Percentiles rank a stretch among this genome's conserved stretches.
These are phyloP conservation scores for Teunomyces gatunensis DNA, from an alignment of 805 yeast genomes.

Conservation along the genomic window DNA sequence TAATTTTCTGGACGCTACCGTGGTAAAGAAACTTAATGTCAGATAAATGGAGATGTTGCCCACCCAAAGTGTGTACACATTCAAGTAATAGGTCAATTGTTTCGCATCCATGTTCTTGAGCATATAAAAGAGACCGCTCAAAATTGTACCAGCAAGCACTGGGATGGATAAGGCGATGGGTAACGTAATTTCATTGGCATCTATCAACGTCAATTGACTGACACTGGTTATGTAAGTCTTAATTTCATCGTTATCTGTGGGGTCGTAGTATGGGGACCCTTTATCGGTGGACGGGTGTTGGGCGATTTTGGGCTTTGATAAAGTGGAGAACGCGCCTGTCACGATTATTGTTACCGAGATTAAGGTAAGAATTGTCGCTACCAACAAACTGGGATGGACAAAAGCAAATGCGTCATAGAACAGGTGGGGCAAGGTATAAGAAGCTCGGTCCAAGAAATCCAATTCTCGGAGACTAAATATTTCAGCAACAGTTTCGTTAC, in stretches of 20 bases:
- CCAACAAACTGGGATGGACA: not conserved
- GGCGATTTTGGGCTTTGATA: constrained; percentile 24
- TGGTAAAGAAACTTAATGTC: constrained; percentile 22
- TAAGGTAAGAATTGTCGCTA: not conserved
- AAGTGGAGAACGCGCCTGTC: constrained; percentile 9
- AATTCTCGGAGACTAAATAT: not conserved
- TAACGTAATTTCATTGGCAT: constrained; percentile 9
- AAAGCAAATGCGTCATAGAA: not conserved
- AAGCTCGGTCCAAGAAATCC: not conserved
- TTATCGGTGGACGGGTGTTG: constrained; percentile 18
- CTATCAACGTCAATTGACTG: constrained; percentile 8
- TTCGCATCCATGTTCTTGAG: constrained; percentile 30
- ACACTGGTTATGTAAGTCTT: constrained; percentile 8
- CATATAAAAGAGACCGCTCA: constrained; percentile 37
- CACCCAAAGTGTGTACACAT: constrained; percentile 31
- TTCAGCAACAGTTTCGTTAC: not conserved
- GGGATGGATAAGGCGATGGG: constrained; percentile 43
- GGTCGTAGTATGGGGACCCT: constrained; percentile 15
- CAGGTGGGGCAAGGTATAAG: not conserved
- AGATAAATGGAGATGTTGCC: constrained; percentile 34
- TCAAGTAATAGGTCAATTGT: constrained; percentile 29
- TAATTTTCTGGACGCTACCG: constrained; percentile 20
- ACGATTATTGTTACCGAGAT: not conserved
- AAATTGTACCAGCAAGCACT: constrained; percentile 36
- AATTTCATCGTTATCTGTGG: constrained; percentile 22